Evolutionary conservation across 2,329 filamentous ascomycete genomes (phyloP).

Genomic region (Hysterium pulicare): DNA sequence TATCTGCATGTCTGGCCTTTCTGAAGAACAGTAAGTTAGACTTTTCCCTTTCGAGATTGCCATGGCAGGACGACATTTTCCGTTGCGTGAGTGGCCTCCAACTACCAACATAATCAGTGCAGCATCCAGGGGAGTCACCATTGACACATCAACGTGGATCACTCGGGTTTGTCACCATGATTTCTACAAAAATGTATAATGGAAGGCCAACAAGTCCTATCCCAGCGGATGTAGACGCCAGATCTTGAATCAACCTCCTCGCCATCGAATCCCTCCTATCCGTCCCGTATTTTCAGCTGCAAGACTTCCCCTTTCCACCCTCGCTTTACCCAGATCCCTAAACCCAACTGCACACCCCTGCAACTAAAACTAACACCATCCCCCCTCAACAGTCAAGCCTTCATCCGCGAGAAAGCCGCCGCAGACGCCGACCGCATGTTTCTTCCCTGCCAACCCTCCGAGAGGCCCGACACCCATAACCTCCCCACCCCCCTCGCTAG

Average conservation of each 20-base stretch:
- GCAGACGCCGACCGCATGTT: constrained; percentile 24
- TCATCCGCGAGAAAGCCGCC: constrained; percentile 30
- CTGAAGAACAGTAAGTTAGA: constrained; percentile 23
- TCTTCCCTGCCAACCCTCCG: too few relatives aligned
- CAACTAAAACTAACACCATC: background rate
- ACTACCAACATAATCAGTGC: too few relatives aligned
- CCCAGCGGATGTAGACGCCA: too few relatives aligned
- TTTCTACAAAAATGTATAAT: too few relatives aligned
- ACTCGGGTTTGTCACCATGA: background rate
- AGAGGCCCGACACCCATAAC: constrained; percentile 18
- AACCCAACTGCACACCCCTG: background rate
- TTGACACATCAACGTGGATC: background rate
- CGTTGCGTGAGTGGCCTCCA: too few relatives aligned
- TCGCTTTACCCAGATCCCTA: background rate
- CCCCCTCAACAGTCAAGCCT: constrained; percentile 19
- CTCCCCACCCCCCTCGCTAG: constrained; percentile 19
- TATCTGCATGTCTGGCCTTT: constrained; percentile 28
- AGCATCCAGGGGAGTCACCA: background rate
- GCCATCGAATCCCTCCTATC: too few relatives aligned
- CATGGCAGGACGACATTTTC: background rate
- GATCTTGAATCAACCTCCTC: too few relatives aligned
- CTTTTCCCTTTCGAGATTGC: background rate
- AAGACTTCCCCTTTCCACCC: background rate
- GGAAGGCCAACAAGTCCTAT: too few relatives aligned
- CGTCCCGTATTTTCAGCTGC: too few relatives aligned